phyloP scores from a whole-genome alignment of 1,284 basidiomycete genomes.

The Sanghuangporus weigelae region DNA sequence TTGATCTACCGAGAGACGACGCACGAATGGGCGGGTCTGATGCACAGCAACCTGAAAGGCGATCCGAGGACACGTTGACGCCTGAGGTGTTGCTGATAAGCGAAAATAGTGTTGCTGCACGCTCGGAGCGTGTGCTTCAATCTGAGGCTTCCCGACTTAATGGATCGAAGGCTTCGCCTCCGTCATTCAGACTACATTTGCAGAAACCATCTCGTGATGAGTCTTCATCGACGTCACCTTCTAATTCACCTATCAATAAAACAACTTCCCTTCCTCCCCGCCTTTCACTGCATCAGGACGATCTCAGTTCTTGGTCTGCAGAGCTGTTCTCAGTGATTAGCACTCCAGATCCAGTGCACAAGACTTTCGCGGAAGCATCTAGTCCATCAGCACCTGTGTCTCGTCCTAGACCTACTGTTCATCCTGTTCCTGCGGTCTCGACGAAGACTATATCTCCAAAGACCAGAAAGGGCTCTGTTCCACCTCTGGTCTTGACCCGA shows the following conservation, averaged over 20 bases:
- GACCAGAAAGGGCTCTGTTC: slow-evolving; percentile 9
- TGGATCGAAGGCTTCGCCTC: not conserved
- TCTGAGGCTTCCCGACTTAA: not conserved
- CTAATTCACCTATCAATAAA: slow-evolving; percentile 24
- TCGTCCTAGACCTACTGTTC: not conserved
- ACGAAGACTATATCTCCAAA: not conserved
- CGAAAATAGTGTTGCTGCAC: not conserved
- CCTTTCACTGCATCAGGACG: slow-evolving; percentile 45
- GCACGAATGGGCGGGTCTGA: not conserved
- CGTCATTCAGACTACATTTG: slow-evolving; percentile 2
- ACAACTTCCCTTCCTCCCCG: slow-evolving; percentile 43
- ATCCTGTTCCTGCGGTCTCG: not conserved
- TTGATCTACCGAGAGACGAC: not conserved
- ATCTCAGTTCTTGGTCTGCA: slow-evolving; percentile 27
- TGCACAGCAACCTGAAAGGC: not conserved
- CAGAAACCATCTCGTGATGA: not conserved
- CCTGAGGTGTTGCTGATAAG: slow-evolving; percentile 5
- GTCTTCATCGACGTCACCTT: slow-evolving; percentile 19
- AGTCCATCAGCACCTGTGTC: not conserved
- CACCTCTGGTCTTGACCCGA: slow-evolving; percentile 13
- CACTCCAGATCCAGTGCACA: slow-evolving; percentile 11
- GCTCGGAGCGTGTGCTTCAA: not conserved
- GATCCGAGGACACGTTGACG: slow-evolving; percentile 15
- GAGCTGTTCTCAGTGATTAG: slow-evolving; percentile 26
- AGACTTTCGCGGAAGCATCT: not conserved